phyloP scores from a whole-genome alignment of 768 basidiomycete genomes.

The Suillus decipiens region DNA sequence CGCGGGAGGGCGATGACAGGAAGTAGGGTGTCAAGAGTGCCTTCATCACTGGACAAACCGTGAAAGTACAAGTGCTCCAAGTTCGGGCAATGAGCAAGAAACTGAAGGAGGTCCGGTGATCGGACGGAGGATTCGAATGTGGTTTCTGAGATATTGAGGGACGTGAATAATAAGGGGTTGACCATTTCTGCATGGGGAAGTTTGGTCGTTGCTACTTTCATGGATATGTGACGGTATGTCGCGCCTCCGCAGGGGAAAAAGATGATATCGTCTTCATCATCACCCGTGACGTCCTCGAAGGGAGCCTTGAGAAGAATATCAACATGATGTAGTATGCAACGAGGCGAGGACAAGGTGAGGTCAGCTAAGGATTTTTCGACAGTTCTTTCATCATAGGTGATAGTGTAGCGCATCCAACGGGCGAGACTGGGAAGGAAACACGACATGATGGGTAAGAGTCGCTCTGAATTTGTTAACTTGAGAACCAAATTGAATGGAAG shows the following conservation, averaged over 20 bases:
- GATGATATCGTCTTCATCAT: slow-evolving; percentile 23
- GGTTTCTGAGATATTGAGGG: slow-evolving; percentile 58
- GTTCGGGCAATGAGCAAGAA: slow-evolving; percentile 61
- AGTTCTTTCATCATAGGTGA: slow-evolving; percentile 39
- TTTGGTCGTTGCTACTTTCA: slow-evolving; percentile 51
- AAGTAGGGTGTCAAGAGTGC: slow-evolving; percentile 28
- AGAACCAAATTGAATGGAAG: slow-evolving; percentile 59
- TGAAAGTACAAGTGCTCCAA: slow-evolving; percentile 59
- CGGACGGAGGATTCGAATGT: slow-evolving; percentile 40
- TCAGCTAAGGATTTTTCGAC: slow-evolving; percentile 31
- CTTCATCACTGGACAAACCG: slow-evolving; percentile 53
- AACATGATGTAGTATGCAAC: slow-evolving; percentile 31
- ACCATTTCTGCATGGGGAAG: slow-evolving; percentile 50
- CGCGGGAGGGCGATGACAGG: slow-evolving; percentile 55
- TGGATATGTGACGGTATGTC: slow-evolving; percentile 40
- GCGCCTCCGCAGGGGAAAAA: slow-evolving; percentile 35
- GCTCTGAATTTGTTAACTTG: slow-evolving; percentile 46
- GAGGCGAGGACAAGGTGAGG: slow-evolving; percentile 21
- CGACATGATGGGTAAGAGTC: slow-evolving; percentile 62
- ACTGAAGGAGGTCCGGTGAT: slow-evolving; percentile 54
- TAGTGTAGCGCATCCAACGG: slow-evolving; percentile 58
- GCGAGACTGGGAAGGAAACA: slow-evolving; percentile 56
- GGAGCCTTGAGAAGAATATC: slow-evolving; percentile 25
- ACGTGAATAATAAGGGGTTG: slow-evolving; percentile 54
- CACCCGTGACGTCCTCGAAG: slow-evolving; percentile 20